A percentile compares a stretch with the other conserved stretches of the same genome.
phyloP scores from a whole-genome alignment of 768 basidiomycete genomes.

The Rhizopogon rudus region DNA sequence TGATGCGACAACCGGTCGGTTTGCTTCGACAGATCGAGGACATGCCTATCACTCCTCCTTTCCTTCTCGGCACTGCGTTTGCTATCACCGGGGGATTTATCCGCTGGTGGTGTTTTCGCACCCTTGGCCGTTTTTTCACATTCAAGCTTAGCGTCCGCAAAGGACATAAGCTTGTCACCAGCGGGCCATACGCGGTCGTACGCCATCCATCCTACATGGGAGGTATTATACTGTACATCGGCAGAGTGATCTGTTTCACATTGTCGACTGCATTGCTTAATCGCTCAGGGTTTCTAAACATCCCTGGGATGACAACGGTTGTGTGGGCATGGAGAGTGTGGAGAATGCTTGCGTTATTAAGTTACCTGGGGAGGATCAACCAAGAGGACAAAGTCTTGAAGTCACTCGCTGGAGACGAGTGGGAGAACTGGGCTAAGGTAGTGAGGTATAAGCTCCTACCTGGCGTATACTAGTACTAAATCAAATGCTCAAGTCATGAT shows the following conservation, averaged over 20 bases:
- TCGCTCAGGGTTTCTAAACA: no score
- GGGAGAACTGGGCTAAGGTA: slow-evolving; percentile 29
- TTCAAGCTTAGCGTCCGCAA: slow-evolving; percentile 46
- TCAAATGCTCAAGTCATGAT: no score
- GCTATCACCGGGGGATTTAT: slow-evolving; percentile 33
- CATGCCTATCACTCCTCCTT: background rate
- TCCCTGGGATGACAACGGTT: no score
- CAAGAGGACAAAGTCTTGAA: background rate
- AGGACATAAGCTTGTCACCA: slow-evolving; percentile 18
- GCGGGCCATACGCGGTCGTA: slow-evolving; percentile 12
- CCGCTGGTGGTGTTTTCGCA: slow-evolving; percentile 38
- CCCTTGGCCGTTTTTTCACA: slow-evolving; percentile 44
- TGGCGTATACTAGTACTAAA: no score
- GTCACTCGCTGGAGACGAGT: background rate
- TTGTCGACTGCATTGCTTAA: background rate
- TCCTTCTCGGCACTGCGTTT: slow-evolving; percentile 31
- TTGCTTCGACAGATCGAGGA: no score
- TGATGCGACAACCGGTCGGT: no score
- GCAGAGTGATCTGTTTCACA: background rate
- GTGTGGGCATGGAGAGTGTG: no score
- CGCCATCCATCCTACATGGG: slow-evolving; percentile 17
- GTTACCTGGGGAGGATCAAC: background rate
- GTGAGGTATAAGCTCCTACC: no score
- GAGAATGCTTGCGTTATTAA: no score
- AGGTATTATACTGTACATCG: slow-evolving; percentile 13